Conservation (phyloP, 768 basidiomycete species). For the Phlebiopsis flavidoalba region DNA sequence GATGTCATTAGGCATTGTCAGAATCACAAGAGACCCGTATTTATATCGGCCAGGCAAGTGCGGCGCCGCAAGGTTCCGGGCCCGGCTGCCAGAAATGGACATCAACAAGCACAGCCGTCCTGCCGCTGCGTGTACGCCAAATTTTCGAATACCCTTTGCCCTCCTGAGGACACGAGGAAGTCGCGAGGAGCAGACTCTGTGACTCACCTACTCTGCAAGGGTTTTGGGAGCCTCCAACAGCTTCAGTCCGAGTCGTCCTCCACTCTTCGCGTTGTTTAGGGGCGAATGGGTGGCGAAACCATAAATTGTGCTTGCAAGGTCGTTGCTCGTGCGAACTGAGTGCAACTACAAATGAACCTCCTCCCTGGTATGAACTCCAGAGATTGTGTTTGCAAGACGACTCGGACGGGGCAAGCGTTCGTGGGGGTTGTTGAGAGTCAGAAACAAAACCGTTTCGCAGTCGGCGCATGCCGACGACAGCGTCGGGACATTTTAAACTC, state of each 20-base stretch:
- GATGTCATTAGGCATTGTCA: constrained; percentile 23
- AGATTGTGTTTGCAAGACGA: constrained; percentile 14
- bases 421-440: constrained; percentile 4
- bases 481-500: constrained; percentile 1
- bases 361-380: constrained; percentile 14
- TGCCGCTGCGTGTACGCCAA: background rate
- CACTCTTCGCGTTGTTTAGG: constrained; percentile 17
- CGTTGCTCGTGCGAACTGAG: background rate
- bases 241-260: constrained; percentile 19
- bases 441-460: constrained; percentile 4
- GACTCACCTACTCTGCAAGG: constrained; percentile 17
- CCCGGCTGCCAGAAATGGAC: constrained; percentile 11
- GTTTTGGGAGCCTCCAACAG: constrained; percentile 14
- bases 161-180: constrained; percentile 11
- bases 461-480: background rate
- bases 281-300: constrained; percentile 24
- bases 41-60: constrained; percentile 20
- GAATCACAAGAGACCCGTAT: constrained; percentile 20
- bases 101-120: constrained; percentile 10
- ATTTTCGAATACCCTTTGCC: constrained; percentile 16
- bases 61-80: constrained; percentile 12
- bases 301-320: constrained; percentile 19
- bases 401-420: constrained; percentile 12
- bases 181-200: background rate
- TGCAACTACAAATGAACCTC: constrained; percentile 2